phyloP scores from a whole-genome alignment of 257 asterid genomes.

The Solanum virginianum region DNA sequence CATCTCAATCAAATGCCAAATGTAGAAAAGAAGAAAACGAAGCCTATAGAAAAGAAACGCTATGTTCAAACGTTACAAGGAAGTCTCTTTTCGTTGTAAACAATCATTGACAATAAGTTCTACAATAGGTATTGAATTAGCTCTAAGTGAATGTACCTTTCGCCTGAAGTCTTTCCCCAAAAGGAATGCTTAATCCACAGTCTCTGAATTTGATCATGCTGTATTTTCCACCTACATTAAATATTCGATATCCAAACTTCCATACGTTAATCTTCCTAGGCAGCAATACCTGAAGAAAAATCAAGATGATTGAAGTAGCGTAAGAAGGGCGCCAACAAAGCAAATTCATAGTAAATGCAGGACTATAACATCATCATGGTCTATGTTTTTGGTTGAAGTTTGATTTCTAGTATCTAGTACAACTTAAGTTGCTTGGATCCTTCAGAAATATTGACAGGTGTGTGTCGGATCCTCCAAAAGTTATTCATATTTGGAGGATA shows the following conservation, averaged over 20 bases:
- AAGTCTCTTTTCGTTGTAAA: conserved; percentile 10
- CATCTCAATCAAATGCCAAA: conserved; percentile 26
- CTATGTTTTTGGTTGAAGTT: neutral
- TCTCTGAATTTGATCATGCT: conserved; percentile 16
- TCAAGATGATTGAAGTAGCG: neutral
- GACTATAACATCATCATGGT: neutral
- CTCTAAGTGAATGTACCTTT: conserved; percentile 19
- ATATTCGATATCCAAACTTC: conserved; percentile 10
- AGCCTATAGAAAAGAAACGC: conserved; percentile 23
- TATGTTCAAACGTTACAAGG: conserved; percentile 32
- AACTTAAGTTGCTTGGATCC: neutral
- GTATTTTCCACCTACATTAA: conserved; percentile 27
- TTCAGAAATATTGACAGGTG: neutral
- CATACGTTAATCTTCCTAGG: conserved; percentile 31
- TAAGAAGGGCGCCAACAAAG: neutral
- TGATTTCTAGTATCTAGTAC: neutral
- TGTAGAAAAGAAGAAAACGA: conserved; percentile 9
- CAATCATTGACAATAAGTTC: conserved; percentile 18
- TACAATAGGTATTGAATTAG: conserved; percentile 18
- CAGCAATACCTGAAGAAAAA: conserved; percentile 50
- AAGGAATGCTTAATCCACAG: conserved; percentile 13
- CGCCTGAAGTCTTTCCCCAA: conserved; percentile 19
- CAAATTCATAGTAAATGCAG: neutral
- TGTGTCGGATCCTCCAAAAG: neutral
- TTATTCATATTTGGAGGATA: neutral